Evolutionary conservation across 1,284 basidiomycete genomes (phyloP).

Genomic region (Ustilago tritici): DNA sequence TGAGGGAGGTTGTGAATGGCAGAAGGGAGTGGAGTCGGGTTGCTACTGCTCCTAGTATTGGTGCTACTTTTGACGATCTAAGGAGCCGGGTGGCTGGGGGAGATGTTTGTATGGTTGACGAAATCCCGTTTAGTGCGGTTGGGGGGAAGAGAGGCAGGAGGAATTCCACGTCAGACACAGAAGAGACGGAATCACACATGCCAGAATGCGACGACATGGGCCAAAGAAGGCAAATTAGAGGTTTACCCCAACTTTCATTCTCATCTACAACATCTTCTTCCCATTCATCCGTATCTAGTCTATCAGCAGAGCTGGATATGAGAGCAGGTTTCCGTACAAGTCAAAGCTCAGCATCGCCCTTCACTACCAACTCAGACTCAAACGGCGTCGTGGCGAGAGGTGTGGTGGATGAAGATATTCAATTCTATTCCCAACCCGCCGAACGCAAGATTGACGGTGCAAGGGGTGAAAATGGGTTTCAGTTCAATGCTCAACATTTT

Average conservation of each 20-base stretch:
- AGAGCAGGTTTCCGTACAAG: no score
- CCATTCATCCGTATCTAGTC: background rate
- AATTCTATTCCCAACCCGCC: no score
- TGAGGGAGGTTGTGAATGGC: conserved; percentile 9
- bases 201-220: background rate
- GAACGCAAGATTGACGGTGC: no score
- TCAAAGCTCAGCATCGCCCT: background rate
- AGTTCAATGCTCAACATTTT: no score
- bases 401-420: no score
- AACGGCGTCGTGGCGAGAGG: background rate
- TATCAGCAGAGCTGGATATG: no score
- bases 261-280: conserved; percentile 15
- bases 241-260: conserved; percentile 21
- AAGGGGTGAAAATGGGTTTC: no score
- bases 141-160: background rate
- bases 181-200: background rate
- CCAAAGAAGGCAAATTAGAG: background rate
- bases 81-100: background rate
- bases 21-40: conserved; percentile 16
- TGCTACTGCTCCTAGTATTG: conserved; percentile 5
- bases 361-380: background rate
- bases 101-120: background rate
- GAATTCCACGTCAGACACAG: background rate
- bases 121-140: background rate
- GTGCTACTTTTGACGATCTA: conserved; percentile 9